Conservation (phyloP, 352 stramenopile species). For the Phytopythium sindhum region DNA sequence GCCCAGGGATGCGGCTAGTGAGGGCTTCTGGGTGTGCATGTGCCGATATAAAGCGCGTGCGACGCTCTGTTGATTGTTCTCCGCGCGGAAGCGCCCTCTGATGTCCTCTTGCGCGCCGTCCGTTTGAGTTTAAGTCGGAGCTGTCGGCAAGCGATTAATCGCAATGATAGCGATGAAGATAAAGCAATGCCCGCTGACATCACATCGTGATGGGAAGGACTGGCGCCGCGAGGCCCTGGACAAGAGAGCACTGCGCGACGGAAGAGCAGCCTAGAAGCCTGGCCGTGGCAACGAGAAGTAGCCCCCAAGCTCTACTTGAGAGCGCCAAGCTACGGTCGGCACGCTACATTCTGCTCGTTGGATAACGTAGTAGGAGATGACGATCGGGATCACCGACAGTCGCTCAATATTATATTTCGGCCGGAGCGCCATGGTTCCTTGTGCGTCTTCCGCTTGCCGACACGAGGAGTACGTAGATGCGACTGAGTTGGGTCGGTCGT, state of each 20-base stretch:
- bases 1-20: neutral
- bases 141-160: neutral
- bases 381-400: neutral
- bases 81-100: neutral
- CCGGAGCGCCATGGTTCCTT: neutral
- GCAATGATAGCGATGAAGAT: neutral
- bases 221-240: neutral
- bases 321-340: neutral
- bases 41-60: slow-evolving; percentile 3
- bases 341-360: slow-evolving; percentile 1
- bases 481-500: neutral
- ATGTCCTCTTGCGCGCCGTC: neutral
- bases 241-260: neutral
- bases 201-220: neutral
- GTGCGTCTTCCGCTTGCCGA: neutral
- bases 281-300: neutral
- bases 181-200: neutral
- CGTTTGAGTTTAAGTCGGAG: slow-evolving; percentile 25
- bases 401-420: slow-evolving; percentile 3
- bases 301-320: neutral
- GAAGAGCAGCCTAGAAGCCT: neutral
- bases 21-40: neutral
- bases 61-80: neutral
- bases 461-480: neutral
- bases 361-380: neutral